Evolutionary conservation across 169 alveolate species (phyloP), one percentile per base, ranked within the genome.

Genomic region (Eimeria nieschulzi): DNA sequence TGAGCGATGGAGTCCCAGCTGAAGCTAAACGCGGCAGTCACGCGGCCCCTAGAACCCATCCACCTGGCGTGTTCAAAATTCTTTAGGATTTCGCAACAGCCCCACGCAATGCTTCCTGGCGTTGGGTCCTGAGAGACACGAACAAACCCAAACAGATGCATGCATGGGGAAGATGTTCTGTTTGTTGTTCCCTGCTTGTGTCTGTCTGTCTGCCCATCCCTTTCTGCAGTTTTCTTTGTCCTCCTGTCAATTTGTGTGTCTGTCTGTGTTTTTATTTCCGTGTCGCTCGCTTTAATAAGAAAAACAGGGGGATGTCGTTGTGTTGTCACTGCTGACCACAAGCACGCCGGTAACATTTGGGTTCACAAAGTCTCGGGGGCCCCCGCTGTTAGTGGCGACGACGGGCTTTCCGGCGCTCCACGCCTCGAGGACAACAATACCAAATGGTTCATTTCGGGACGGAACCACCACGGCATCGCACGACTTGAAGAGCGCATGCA

Each of bases 391-490:
- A 51, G 97, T 95, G 56, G 97, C 97, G 10, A 95, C 94, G 82
- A 95, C 97, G 7, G 97, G 97, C 83, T 95, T 95, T 26, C 95
- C 92, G 61, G 96, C 95, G 19, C 95, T 92, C 97, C 97, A 95
- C 7, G 96, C 96, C 91, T 95, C 97, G 64, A 95, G 88, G 71
- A 95, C 97, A 39, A 95, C 97, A 46, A 95, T 95, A 87, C 97
- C 97, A 75, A 95, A 95, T 21, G 97, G 97, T 66, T 95, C 97
- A 83, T 95, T 95, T 63, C 97, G 72, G 63, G 96, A 94, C 13
- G 97, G 97, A 33, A 95, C 96, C 25, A 95, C 96, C 73, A 95
- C 96, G 25, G 97, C 97, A 72, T 95, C 97, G 84, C 97, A 95
- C 56, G 96, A 92, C 91, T 95, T 95, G 94, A 94, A 95, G 66